These are phyloP conservation scores for Saprolegnia diclina DNA, from an alignment of 352 stramenopile genomes.

Conservation along the genomic window DNA sequence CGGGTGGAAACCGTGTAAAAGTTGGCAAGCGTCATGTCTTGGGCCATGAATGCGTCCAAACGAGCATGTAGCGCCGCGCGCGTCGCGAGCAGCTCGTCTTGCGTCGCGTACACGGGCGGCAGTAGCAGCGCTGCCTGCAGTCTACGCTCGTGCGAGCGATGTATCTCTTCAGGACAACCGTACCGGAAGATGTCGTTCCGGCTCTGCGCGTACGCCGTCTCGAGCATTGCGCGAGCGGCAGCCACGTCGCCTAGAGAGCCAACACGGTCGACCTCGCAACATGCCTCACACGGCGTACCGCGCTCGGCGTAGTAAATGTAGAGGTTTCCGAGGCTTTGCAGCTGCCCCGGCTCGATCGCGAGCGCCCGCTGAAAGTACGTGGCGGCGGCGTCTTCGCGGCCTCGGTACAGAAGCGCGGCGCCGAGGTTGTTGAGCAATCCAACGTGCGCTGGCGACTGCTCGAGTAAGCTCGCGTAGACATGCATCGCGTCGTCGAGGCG, in stretches of 20 bases:
- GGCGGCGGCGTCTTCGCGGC: not conserved
- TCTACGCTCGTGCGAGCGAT: not conserved
- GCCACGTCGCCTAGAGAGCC: conserved; percentile 4
- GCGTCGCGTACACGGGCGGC: conserved; percentile 20
- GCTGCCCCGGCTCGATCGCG: not conserved
- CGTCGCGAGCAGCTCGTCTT: conserved; percentile 1
- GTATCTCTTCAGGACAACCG: not conserved
- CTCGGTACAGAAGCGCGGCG: conserved; percentile 5
- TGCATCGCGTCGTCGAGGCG: not conserved
- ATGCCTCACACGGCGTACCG: not conserved
- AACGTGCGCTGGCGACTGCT: not conserved
- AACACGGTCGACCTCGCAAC: not conserved
- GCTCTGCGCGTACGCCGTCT: conserved; percentile 5
- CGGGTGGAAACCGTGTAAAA: not conserved
- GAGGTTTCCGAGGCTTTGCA: conserved; percentile 16
- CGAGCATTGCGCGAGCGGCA: not conserved
- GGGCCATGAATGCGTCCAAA: not conserved
- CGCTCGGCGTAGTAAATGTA: conserved; percentile 17
- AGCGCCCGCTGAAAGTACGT: conserved; percentile 1
- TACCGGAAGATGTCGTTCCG: conserved; percentile 16
- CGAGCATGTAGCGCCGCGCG: not conserved
- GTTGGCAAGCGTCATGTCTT: not conserved
- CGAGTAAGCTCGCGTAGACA: conserved; percentile 11
- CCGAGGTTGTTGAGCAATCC: conserved; percentile 22
- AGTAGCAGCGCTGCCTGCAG: not conserved